Base-by-base conservation (phyloP, 2,329 filamentous ascomycete species). In the Ascochyta fabae region DNA sequence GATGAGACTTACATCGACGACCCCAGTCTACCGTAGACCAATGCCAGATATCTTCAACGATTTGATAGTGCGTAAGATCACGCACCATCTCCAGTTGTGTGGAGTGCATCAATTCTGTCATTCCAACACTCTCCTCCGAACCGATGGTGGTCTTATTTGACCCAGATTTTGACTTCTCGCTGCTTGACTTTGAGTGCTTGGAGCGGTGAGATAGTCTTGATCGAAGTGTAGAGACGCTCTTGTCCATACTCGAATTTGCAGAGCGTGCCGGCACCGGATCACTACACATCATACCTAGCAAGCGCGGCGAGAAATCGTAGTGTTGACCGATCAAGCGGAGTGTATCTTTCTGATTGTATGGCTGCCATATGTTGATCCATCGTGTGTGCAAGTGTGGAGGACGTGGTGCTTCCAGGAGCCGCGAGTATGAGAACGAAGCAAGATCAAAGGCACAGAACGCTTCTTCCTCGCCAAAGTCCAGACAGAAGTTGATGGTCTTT, bases 291-390 rank as follows among this genome's bases (percentile, higher is more conserved):
- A 91, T 78, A 6, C 83, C 84, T 16, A 83, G 79, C 13, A 92
- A 77, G 47, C 89, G 81, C 26, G 84, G 83, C 0, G 89, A 90
- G 62, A 92, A 88, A 41, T 84, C 84, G 69, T 91, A 92, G 45
- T 83, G 79, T 33, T 78, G 76, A 15, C 84, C 86, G 23, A 92
- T 36, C 16, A 80, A 76, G 61, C 79, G 78, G 40, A 92, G 79
- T 9, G 83, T 68, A 3, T 83, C 78, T 33, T 77, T 78, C 64
- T 91, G 88, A 16, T 75, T 72, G 64, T 85, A 83, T 0, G 88
- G 88, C 42, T 84, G 81, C 87, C 88, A 92, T 24, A 92, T 82
- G 59, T 92, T 90, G 62, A 92, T 90, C 89, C 89, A 92, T 72
- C 88, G 81, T 4, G 89, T 86, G 56, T 79, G 81, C 41, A 81